Evolutionary conservation across 176 grass and related monocot genomes (phyloP), one percentile per base, ranked within the genome.

Genomic region (Oryza australiensis): DNA sequence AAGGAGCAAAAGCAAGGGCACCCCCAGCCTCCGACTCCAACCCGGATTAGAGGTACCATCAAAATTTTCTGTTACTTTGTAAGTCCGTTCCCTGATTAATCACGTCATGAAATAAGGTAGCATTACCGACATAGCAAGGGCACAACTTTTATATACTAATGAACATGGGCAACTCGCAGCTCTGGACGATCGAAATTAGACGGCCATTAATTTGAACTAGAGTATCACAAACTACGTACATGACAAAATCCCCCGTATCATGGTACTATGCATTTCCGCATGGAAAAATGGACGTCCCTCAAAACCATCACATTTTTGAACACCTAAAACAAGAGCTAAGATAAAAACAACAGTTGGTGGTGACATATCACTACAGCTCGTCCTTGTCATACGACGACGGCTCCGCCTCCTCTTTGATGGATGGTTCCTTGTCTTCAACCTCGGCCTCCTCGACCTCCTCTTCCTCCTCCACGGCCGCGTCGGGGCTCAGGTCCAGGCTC

Each of bases 401-500:
- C 46, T 92, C 88, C 0, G 87, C 20, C 60, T 79, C 90, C 28
- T 90, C 86, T 8, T 82, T 74, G 26, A 51, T 23, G 1, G 75
- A 14, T 46, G 43, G 3, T 62, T 73, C 92, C 70, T 94, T 94
- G 80, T 98, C 95, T 0, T 91, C 86, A 0, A 83, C 77, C 88
- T 98, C 95, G 0, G 78, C 72, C 65, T 95, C 94, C 57, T 97
- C 95, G 0, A 35, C 75, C 32, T 94, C 90, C 0, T 98, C 90
- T 27, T 98, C 95, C 89, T 98, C 95, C 70, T 98, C 95, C 2
- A 92, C 88, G 0, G 82, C 77, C 0, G 90, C 88, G 0, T 92
- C 95, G 0, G 90, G 86, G 62, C 89, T 92, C 78, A 98, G 84
- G 82, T 98, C 92, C 14, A 98, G 68, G 82, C 95, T 93, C 90